Percentiles rank a stretch among this genome's conserved stretches.
These are phyloP conservation scores for Yamadazyma diddensiae DNA, from an alignment of 1,139 yeast genomes.

Conservation along the genomic window DNA sequence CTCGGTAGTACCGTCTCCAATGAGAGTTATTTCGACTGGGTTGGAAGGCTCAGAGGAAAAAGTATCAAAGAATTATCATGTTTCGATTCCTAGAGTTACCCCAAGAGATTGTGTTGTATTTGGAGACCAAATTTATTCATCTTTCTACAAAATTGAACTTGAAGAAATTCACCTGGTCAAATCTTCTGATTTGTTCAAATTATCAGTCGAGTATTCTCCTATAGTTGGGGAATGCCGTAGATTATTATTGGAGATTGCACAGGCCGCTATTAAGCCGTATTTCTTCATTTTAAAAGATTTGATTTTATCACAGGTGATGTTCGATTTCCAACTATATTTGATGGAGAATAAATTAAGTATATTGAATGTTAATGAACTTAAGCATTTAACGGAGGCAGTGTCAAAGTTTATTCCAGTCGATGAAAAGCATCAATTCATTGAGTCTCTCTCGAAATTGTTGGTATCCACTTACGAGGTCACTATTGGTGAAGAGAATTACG, in stretches of 20 bases:
- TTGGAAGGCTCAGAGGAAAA: conserved; percentile 31
- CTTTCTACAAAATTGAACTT: conserved; percentile 51
- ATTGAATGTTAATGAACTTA: conserved; percentile 7
- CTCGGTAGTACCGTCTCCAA: conserved; percentile 50
- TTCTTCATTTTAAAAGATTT: conserved; percentile 6
- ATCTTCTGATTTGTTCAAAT: conserved; percentile 35
- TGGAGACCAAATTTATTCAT: conserved; percentile 67
- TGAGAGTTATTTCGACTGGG: conserved; percentile 47
- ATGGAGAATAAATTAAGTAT: conserved; percentile 6
- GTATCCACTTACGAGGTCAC: neutral
- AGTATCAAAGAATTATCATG: conserved; percentile 27
- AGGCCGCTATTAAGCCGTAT: conserved; percentile 3
- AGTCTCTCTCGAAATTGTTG: neutral
- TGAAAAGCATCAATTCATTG: neutral
- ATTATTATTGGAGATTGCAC: conserved; percentile 13
- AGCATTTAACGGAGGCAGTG: neutral
- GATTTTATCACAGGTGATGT: conserved; percentile 6
- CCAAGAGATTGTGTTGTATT: conserved; percentile 45
- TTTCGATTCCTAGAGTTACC: conserved; percentile 24
- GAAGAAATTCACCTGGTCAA: conserved; percentile 17
- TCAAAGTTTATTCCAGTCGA: conserved; percentile 6
- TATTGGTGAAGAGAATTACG: neutral
- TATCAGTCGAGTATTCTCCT: conserved; percentile 45
- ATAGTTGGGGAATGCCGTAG: conserved; percentile 40
- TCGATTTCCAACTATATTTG: conserved; percentile 10